A percentile compares a stretch with the other conserved stretches of the same genome.
Evolutionary conservation across 2,329 filamentous ascomycete genomes (phyloP).

Genomic region (Mycosphaerella sp.): DNA sequence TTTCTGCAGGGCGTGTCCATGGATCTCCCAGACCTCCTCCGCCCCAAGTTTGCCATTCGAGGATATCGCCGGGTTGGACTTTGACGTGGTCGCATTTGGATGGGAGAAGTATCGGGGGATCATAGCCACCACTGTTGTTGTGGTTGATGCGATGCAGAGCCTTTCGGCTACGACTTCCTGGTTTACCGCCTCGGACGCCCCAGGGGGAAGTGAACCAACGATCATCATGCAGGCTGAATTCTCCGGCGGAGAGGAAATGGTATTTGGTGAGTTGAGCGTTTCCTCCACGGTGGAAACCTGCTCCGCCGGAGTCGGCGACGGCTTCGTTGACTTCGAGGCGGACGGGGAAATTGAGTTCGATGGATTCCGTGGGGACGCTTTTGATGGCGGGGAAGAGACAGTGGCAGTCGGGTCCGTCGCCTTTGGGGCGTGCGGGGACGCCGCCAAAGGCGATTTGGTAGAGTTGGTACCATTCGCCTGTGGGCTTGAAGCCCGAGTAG

Average conservation of each 20-base stretch:
- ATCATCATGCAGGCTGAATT: conserved; percentile 26
- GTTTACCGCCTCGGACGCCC: conserved; percentile 26
- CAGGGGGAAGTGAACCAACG: conserved; percentile 25
- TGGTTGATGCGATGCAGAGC: conserved; percentile 17
- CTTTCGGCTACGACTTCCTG: conserved; percentile 23
- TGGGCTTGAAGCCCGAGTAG: conserved; percentile 37
- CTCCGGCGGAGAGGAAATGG: conserved; percentile 24
- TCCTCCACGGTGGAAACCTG: conserved; percentile 24
- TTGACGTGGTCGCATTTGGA: conserved; percentile 26
- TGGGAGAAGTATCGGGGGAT: conserved; percentile 13
- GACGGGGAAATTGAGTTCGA: conserved; percentile 27
- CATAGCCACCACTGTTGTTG: too few relatives aligned
- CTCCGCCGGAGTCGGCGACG: conserved; percentile 24
- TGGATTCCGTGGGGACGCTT: conserved; percentile 25
- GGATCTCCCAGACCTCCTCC: conserved; percentile 24
- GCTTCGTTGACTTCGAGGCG: conserved; percentile 26
- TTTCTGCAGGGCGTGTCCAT: conserved; percentile 22
- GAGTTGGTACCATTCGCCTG: conserved; percentile 41
- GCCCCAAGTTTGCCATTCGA: conserved; percentile 27
- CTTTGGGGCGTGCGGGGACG: conserved; percentile 25
- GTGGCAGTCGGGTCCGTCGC: conserved; percentile 27
- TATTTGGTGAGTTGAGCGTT: conserved; percentile 25
- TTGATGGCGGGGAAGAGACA: conserved; percentile 28
- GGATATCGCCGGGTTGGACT: conserved; percentile 23
- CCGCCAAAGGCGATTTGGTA: conserved; percentile 34